Percentiles rank a stretch among this genome's conserved stretches.
These are phyloP conservation scores for Tolypocladium inflatum DNA, from an alignment of 2,329 filamentous ascomycete species.

Conservation along the genomic window DNA sequence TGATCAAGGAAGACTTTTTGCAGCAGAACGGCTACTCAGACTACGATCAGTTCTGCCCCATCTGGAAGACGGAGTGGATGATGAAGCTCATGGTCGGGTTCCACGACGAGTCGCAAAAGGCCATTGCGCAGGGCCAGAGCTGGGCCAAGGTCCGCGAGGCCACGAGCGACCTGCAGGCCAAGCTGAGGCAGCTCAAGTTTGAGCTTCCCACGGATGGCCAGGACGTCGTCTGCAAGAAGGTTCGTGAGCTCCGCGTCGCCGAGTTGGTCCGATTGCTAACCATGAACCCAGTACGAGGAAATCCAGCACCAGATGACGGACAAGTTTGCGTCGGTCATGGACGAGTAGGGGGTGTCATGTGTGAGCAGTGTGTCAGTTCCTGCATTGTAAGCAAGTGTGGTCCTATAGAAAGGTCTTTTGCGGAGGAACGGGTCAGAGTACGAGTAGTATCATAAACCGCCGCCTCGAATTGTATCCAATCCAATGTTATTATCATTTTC, in stretches of 20 bases:
- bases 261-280: slow-evolving; percentile 26
- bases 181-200: slow-evolving; percentile 91
- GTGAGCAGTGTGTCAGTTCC: neutral
- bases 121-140: slow-evolving; percentile 77
- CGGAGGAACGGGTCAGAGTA: slow-evolving; percentile 9
- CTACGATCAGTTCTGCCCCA: slow-evolving; percentile 97
- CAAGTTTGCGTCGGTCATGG: slow-evolving; percentile 92
- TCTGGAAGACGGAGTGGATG: slow-evolving; percentile 99
- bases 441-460: slow-evolving; percentile 6
- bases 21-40: slow-evolving; percentile 99
- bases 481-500: slow-evolving; percentile 9
- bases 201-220: slow-evolving; percentile 82
- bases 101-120: slow-evolving; percentile 96
- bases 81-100: slow-evolving; percentile 99
- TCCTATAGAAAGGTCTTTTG: slow-evolving; percentile 16
- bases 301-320: slow-evolving; percentile 88
- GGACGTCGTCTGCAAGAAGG: slow-evolving; percentile 75
- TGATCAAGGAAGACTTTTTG: slow-evolving; percentile 97
- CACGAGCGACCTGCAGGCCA: slow-evolving; percentile 74
- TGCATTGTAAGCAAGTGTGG: slow-evolving; percentile 13
- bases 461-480: slow-evolving; percentile 18
- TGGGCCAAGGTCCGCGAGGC: slow-evolving; percentile 92
- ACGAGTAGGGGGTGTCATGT: slow-evolving; percentile 57
- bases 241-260: slow-evolving; percentile 29
- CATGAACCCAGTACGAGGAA: slow-evolving; percentile 65